Conservation (phyloP, 106 monocot species). For the Acanthochlamys bracteata region DNA sequence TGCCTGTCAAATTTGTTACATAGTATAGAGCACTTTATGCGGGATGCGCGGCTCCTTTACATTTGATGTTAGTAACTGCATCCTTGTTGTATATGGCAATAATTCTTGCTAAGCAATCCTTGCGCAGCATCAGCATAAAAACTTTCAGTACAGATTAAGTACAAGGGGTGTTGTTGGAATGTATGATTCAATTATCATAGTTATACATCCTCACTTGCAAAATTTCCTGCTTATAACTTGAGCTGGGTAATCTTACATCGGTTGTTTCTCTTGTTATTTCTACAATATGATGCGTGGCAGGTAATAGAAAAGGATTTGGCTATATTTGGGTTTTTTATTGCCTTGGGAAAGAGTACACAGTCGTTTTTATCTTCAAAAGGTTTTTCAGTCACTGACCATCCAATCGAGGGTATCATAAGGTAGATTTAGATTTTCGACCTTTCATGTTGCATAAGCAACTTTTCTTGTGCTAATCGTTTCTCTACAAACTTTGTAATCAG, state of each 20-base stretch:
- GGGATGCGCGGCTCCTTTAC: no score
- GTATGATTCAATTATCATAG: no score
- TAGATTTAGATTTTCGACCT: slow-evolving; percentile 9
- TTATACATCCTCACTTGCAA: no score
- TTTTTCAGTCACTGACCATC: slow-evolving; percentile 35
- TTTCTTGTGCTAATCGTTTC: not conserved
- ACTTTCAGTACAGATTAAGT: no score
- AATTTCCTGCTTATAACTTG: not conserved
- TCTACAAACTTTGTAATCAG: slow-evolving; percentile 20
- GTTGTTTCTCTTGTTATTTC: not conserved
- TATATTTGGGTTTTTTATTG: slow-evolving; percentile 99
- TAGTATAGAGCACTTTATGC: no score
- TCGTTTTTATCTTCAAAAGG: slow-evolving; percentile 69
- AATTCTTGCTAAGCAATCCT: no score
- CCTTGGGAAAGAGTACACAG: slow-evolving; percentile 83
- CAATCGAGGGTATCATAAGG: slow-evolving; percentile 74
- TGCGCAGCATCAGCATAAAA: no score
- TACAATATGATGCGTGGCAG: slow-evolving; percentile 20
- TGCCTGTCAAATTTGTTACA: no score
- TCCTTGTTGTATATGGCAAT: no score
- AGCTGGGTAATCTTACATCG: not conserved
- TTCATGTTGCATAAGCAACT: slow-evolving; percentile 5
- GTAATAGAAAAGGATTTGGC: slow-evolving; percentile 94
- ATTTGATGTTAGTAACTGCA: no score
- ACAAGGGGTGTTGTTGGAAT: no score